These are phyloP conservation scores for Achlya hypogyna DNA, from an alignment of 352 stramenopile species.

Conservation along the genomic window DNA sequence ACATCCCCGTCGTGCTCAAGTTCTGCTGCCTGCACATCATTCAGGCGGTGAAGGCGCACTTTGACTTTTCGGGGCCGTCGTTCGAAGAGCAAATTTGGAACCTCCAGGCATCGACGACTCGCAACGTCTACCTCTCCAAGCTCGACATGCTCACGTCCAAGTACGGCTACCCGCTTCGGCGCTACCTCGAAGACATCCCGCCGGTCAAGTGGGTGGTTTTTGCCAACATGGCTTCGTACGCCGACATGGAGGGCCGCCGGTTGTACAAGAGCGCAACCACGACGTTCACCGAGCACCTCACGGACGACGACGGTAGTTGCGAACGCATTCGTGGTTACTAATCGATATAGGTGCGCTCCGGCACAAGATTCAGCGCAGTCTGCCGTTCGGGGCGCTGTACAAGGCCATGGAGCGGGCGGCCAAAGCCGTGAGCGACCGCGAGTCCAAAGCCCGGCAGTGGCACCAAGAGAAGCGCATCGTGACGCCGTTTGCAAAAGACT, in stretches of 20 bases:
- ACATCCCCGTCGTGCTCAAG: neutral
- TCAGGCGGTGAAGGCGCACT: neutral
- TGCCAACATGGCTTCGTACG: neutral
- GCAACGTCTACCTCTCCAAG: neutral
- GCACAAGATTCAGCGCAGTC: neutral
- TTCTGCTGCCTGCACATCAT: neutral
- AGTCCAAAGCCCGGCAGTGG: neutral
- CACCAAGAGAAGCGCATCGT: neutral
- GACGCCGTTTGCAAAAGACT: neutral
- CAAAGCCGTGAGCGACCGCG: neutral
- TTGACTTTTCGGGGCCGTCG: neutral
- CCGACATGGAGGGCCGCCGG: neutral
- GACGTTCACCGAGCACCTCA: neutral
- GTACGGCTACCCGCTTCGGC: neutral
- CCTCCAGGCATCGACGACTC: neutral
- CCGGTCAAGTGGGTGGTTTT: neutral
- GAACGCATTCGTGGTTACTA: neutral
- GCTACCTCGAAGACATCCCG: neutral
- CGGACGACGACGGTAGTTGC: neutral
- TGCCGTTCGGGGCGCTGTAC: neutral
- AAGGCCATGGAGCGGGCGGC: neutral
- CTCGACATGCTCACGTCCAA: neutral
- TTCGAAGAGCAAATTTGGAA: neutral
- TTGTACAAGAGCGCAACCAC: neutral
- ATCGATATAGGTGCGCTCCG: neutral